Evolutionary conservation across 2,329 filamentous ascomycete species (phyloP).

Genomic region (Venturia pyrina): DNA sequence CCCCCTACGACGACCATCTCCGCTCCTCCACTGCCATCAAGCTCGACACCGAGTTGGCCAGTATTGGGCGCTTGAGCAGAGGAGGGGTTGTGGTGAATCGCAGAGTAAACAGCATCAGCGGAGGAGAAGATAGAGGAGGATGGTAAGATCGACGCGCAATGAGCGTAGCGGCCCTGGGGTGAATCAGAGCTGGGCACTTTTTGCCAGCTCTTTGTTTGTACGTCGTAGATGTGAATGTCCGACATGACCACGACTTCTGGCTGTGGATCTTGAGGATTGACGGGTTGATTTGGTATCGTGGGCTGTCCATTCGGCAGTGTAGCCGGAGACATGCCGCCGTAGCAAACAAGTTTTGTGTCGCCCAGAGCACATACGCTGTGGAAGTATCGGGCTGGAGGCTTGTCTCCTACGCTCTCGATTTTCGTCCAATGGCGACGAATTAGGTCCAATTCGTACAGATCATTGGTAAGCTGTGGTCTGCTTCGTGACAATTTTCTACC

Average conservation of each 20-base stretch:
- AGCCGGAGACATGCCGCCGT: slow-evolving; percentile 92
- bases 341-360: slow-evolving; percentile 94
- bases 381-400: slow-evolving; percentile 88
- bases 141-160: slow-evolving; percentile 86
- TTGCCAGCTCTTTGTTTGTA: slow-evolving; percentile 72
- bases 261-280: slow-evolving; percentile 48
- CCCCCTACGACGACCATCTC: slow-evolving; percentile 97
- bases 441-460: slow-evolving; percentile 88
- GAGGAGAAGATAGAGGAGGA: slow-evolving; percentile 84
- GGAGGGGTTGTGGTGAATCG: slow-evolving; percentile 80
- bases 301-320: slow-evolving; percentile 32
- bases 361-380: slow-evolving; percentile 91
- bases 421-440: slow-evolving; percentile 90
- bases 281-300: slow-evolving; percentile 28
- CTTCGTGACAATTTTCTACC: slow-evolving; percentile 78
- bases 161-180: slow-evolving; percentile 89
- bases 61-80: slow-evolving; percentile 68
- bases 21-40: slow-evolving; percentile 84
- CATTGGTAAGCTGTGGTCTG: slow-evolving; percentile 74
- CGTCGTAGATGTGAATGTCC: slow-evolving; percentile 92
- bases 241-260: slow-evolving; percentile 95
- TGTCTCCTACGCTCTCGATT: slow-evolving; percentile 70
- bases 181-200: slow-evolving; percentile 69
- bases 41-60: slow-evolving; percentile 74
- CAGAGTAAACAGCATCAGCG: slow-evolving; percentile 69